These are phyloP conservation scores for Phytophthora colocasiae DNA, from an alignment of 352 stramenopile species.

Conservation along the genomic window DNA sequence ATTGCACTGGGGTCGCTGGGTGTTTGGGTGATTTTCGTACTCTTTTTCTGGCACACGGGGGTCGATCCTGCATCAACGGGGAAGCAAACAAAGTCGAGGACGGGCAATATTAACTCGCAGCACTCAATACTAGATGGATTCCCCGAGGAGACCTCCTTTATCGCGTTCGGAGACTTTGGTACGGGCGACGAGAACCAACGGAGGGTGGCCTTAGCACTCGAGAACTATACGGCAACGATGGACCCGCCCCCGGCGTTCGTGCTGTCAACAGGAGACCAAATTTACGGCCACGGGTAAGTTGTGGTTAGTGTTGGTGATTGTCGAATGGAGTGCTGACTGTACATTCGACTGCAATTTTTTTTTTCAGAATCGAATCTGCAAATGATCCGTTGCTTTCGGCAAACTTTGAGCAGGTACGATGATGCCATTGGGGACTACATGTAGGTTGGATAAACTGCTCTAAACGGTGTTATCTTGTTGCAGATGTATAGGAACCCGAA, in stretches of 20 bases:
- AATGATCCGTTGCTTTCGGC: slow-evolving; percentile 65
- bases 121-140: slow-evolving; percentile 53
- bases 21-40: slow-evolving; percentile 68
- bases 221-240: slow-evolving; percentile 60
- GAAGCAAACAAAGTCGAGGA: slow-evolving; percentile 16
- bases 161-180: slow-evolving; percentile 86
- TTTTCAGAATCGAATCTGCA: slow-evolving; percentile 58
- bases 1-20: slow-evolving; percentile 58
- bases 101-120: slow-evolving; percentile 24
- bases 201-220: slow-evolving; percentile 68
- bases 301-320: neutral
- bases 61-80: slow-evolving; percentile 11
- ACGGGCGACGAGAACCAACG: slow-evolving; percentile 70
- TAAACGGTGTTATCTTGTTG: slow-evolving; percentile 1
- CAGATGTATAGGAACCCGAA: slow-evolving; percentile 80
- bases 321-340: slow-evolving; percentile 3
- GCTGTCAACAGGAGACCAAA: slow-evolving; percentile 85
- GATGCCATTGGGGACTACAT: neutral
- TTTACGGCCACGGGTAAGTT: slow-evolving; percentile 83
- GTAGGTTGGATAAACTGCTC: no score
- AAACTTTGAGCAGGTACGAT: slow-evolving; percentile 78
- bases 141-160: slow-evolving; percentile 71
- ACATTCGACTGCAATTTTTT: neutral
- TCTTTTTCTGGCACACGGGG: slow-evolving; percentile 53
- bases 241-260: slow-evolving; percentile 77